Evolutionary conservation across 2,329 filamentous ascomycete species (phyloP).

Genomic region (Chaetomiaceae sp.): DNA sequence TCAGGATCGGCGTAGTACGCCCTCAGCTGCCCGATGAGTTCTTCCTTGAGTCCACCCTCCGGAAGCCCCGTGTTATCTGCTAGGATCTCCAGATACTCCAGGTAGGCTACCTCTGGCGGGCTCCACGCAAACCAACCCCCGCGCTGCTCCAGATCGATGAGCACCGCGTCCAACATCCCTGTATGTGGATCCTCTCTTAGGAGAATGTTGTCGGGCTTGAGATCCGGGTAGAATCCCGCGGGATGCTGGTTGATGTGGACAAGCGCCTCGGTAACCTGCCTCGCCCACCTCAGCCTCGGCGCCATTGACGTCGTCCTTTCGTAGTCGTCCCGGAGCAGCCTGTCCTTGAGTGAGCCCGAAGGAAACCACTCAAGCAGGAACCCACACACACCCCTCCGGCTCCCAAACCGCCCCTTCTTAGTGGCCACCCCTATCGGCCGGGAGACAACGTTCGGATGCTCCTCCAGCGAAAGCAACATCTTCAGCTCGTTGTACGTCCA

Average conservation of each 20-base stretch:
- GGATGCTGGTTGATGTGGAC: conserved; percentile 19
- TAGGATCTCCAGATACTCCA: conserved; percentile 26
- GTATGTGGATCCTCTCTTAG: conserved; percentile 2
- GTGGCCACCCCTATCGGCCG: conserved; percentile 20
- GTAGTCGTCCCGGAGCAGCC: conserved; percentile 9
- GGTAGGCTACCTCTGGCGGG: conserved; percentile 26
- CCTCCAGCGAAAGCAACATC: conserved; percentile 18
- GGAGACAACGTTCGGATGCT: conserved; percentile 20
- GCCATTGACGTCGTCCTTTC: neutral
- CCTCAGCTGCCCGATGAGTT: conserved; percentile 5
- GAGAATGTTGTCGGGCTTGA: conserved; percentile 28
- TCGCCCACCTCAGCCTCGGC: conserved; percentile 20
- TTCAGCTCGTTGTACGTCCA: conserved; percentile 28
- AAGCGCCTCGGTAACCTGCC: conserved; percentile 22
- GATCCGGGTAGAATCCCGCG: conserved; percentile 25
- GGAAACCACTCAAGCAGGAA: conserved; percentile 25
- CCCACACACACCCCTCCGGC: conserved; percentile 21
- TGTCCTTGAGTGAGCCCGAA: conserved; percentile 18
- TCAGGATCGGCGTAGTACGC: conserved; percentile 12
- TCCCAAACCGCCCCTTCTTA: conserved; percentile 22
- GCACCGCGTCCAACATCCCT: conserved; percentile 18
- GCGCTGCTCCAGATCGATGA: conserved; percentile 28
- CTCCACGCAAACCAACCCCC: conserved; percentile 28
- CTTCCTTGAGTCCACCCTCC: neutral
- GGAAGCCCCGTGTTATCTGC: neutral